Base-by-base conservation (phyloP, 140 eudicot species). In the Erigeron philadelphicus region DNA sequence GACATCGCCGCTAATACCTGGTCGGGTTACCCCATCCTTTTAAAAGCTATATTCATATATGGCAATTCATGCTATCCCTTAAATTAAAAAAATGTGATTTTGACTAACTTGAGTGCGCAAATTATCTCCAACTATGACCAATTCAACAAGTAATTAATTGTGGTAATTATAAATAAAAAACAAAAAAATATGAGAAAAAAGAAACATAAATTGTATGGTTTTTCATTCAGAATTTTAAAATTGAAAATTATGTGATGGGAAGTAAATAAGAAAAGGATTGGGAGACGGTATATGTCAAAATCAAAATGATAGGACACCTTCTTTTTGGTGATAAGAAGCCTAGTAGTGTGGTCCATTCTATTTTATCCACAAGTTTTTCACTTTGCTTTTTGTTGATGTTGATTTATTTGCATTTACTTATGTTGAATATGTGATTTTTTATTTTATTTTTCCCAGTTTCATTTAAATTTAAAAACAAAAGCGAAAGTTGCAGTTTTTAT, bases 301-400 rank as follows among this genome's bases (percentile, higher is more conserved):
- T 61, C 67, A 38, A 47, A 5, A 61, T 38, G 49, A 61, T n/a
- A 41, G 31, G 31, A 42, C 67, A 61, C 19, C 50, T 40, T 40
- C 13, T 61, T 61, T 61, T 13, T 8, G 25, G 23, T 61, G 67
- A 61, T 53, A 61, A 61, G 66, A 38, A 38, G 15, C 4, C 3
- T 17, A 5, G 12, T 60, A 61, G 49, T 61, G 50, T 61, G 67
- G 67, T 61, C 50, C 67, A 61, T n/a, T 61, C 38, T 61, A 35
- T 61, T 21, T 53, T 7, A 19, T 53, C 64, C 1, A 38, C 67
- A 61, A 61, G 67, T 61, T 61, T 23, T 61, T 35, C 67, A 38
- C 50, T 61, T 7, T 3, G 48, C 67, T 15, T 61, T 57, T 54
- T 54, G 61, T 15, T 54, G 61, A 54, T 23, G 17, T 57, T 57